Percentiles rank a stretch among this genome's conserved stretches.
These are phyloP conservation scores for Thelephora aurantiotincta DNA, from an alignment of 768 basidiomycete species.

Conservation along the genomic window DNA sequence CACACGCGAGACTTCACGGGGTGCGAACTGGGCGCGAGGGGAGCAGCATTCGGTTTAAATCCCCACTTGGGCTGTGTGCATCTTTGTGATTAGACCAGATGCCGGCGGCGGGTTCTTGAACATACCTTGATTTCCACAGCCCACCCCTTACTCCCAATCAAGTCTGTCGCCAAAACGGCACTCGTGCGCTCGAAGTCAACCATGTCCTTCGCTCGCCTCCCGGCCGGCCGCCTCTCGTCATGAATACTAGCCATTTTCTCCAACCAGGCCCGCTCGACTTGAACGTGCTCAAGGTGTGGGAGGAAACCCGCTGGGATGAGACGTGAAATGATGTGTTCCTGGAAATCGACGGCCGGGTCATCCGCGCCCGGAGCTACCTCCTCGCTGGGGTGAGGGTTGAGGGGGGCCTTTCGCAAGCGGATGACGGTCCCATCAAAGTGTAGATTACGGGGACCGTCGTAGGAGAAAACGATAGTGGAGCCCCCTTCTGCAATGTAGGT, in stretches of 20 bases:
- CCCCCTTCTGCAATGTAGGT: constrained; percentile 87
- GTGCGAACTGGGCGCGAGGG: constrained; percentile 46
- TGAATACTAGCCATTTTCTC: constrained; percentile 30
- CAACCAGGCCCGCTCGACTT: constrained; percentile 42
- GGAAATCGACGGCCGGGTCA: constrained; percentile 38
- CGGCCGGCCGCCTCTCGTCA: constrained; percentile 37
- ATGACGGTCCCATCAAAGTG: constrained; percentile 53
- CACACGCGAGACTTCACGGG: constrained; percentile 58
- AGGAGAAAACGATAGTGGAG: constrained; percentile 80
- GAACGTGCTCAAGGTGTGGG: constrained; percentile 38
- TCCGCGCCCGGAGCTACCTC: constrained; percentile 18
- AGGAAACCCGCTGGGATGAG: constrained; percentile 51
- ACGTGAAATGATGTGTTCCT: constrained; percentile 44
- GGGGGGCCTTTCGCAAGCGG: constrained; percentile 52
- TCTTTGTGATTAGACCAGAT: background rate
- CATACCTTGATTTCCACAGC: constrained; percentile 87
- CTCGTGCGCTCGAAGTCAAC: constrained; percentile 42
- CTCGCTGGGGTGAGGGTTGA: background rate
- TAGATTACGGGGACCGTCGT: constrained; percentile 39
- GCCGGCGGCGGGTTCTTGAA: background rate
- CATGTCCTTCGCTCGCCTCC: constrained; percentile 37
- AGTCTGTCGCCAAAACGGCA: constrained; percentile 69
- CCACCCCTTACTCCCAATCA: constrained; percentile 49
- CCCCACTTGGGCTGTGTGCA: constrained; percentile 86
- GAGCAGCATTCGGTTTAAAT: constrained; percentile 55